Conservation (phyloP, 192 early-diverging fungal species). For the Linderina pennispora region DNA sequence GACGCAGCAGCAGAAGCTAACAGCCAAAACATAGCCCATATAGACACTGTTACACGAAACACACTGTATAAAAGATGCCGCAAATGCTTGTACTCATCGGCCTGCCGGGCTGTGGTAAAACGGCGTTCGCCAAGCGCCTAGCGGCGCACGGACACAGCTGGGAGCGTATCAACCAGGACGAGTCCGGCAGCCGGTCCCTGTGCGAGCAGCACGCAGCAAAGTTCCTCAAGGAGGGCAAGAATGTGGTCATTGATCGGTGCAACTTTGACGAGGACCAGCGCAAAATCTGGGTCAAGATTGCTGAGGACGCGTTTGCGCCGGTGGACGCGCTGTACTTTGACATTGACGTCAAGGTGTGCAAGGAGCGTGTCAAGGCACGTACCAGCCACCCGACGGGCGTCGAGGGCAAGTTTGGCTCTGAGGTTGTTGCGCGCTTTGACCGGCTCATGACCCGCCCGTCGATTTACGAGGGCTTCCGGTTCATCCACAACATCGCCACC, state of each 20-base stretch:
- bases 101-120: conserved; percentile 72
- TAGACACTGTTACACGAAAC: no score
- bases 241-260: conserved; percentile 70
- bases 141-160: conserved; percentile 43
- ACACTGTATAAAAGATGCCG: no score
- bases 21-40: no score
- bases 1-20: no score
- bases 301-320: conserved; percentile 48
- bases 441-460: conserved; percentile 39
- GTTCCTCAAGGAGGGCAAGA: conserved; percentile 49
- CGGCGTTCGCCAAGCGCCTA: conserved; percentile 55
- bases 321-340: conserved; percentile 69
- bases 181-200: conserved; percentile 55
- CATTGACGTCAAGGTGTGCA: conserved; percentile 53
- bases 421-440: conserved; percentile 59
- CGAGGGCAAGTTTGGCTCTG: conserved; percentile 53
- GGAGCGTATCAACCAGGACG: conserved; percentile 71
- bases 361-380: conserved; percentile 56
- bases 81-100: conserved; percentile 67
- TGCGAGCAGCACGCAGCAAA: conserved; percentile 56
- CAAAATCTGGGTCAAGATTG: conserved; percentile 64
- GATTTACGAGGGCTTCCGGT: conserved; percentile 48
- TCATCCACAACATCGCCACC: conserved; percentile 45
- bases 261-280: conserved; percentile 74
- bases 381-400: conserved; percentile 67